Evolutionary conservation across 140 eudicot species (phyloP), one percentile per base, ranked within the genome.

Genomic region (Eryngium alpinum): DNA sequence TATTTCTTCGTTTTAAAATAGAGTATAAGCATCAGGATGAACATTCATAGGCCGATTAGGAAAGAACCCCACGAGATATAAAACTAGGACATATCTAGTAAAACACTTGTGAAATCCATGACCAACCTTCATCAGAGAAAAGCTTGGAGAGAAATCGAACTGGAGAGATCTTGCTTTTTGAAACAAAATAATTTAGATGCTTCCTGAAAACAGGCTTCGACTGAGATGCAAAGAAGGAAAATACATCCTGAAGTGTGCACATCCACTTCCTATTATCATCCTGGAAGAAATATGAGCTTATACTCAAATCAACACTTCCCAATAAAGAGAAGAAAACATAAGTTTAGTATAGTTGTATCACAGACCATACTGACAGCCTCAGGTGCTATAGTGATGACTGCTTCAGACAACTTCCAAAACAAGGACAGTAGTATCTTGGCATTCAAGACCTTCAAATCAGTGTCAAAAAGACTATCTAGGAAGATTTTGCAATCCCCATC

Each of bases 181-280:
- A 80, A 83, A 86, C 87, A 77, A 92, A 89, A 73, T 84, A 84
- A 52, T 86, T 87, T 79, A 90, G 87, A 87, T 93, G 99, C 77
- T 86, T 87, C 86, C 83, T 88, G 83, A 88, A 92, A 59, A 82
- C 80, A 72, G 70, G 86, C 83, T 83, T 84, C 38, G 87, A 66
- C 62, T 90, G 90, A 70, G 94, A 88, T 65, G 94, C 92, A 85
- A 87, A 91, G 86, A 95, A 95, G 50, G 86, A 69, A 83, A 93
- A 95, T n/a, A 90, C 84, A 78, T 87, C 90, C 80, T 86, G 86
- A 85, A 89, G 91, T 38, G 73, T 85, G 84, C 60, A 78, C 14
- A 81, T 79, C 89, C 89, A 82, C 84, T 85, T 85, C 80, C 84
- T 87, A 73, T 81, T 79, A 70, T 86, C 90, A 84, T 88, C 91